Conservation (phyloP, 164 flowering plant species). For the Cinnamomum chago region DNA sequence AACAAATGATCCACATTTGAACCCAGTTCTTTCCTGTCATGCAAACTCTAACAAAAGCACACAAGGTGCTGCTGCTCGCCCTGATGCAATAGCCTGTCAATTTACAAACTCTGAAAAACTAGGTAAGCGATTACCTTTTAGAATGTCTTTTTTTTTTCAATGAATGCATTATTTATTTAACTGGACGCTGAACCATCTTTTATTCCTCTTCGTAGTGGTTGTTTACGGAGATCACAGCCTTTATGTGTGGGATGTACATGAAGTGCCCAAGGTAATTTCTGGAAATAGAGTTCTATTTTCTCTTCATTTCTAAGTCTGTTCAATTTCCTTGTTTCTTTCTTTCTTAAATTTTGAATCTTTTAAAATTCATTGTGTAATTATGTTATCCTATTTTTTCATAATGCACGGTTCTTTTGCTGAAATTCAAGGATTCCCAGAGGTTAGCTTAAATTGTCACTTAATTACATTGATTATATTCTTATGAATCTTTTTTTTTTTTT, state of each 20-base stretch:
- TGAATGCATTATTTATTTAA: not conserved
- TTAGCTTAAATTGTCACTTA: not conserved
- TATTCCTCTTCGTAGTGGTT: constrained; percentile 48
- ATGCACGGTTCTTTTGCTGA: not conserved
- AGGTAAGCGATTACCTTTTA: constrained; percentile 33
- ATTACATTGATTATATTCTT: not conserved
- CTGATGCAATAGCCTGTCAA: constrained; percentile 81
- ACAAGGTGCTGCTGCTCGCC: constrained; percentile 24
- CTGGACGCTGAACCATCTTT: constrained; percentile 7
- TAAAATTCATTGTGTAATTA: not conserved
- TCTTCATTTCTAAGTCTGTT: not conserved
- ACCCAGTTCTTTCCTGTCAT: constrained; percentile 12
- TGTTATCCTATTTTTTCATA: not conserved
- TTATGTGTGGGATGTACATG: constrained; percentile 58
- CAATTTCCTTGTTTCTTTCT: not conserved
- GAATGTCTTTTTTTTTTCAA: not conserved
- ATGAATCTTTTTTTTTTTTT: constrained; percentile 8
- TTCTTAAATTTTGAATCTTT: not conserved
- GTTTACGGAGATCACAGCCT: constrained; percentile 70
- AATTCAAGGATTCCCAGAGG: not conserved
- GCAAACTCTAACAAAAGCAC: constrained; percentile 12
- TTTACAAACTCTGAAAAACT: constrained; percentile 58
- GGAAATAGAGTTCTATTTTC: not conserved
- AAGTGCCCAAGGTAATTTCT: constrained; percentile 41
- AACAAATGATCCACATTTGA: constrained; percentile 19